Percentiles rank a stretch among this genome's conserved stretches.
phyloP scores from a whole-genome alignment of 108 stramenopile species.

The Conticribra weissflogii region DNA sequence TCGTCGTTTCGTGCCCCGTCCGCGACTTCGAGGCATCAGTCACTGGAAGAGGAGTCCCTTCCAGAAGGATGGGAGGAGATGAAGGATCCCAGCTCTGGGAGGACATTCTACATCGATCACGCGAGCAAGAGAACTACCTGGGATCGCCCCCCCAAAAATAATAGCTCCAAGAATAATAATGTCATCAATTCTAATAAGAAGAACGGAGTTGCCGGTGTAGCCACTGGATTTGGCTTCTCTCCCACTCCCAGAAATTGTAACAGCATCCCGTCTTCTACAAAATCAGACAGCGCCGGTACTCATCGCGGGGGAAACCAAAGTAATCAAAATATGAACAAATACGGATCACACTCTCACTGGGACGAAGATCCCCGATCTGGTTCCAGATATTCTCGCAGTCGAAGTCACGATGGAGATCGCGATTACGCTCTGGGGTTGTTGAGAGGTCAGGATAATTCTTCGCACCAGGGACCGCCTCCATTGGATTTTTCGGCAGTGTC shows the following conservation, averaged over 20 bases:
- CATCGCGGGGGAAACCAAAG: background rate
- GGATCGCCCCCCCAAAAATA: slow-evolving; percentile 15
- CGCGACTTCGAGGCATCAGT: slow-evolving; percentile 10
- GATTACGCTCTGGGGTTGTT: no score
- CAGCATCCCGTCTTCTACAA: background rate
- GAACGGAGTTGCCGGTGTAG: no score
- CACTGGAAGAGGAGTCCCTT: no score
- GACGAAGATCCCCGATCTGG: slow-evolving; percentile 16
- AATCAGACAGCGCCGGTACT: background rate
- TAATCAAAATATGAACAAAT: slow-evolving; percentile 19
- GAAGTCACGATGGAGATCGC: no score
- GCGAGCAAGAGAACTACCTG: slow-evolving; percentile 82
- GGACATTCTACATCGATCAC: slow-evolving; percentile 89
- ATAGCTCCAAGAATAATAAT: no score
- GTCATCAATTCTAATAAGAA: no score
- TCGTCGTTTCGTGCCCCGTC: slow-evolving; percentile 11
- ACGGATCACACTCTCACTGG: slow-evolving; percentile 21
- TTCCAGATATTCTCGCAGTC: no score
- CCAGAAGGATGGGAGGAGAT: slow-evolving; percentile 89
- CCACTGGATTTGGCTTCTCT: background rate
- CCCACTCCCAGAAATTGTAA: background rate
- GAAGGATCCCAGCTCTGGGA: slow-evolving; percentile 72
- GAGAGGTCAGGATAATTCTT: no score
- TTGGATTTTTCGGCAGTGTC: slow-evolving; percentile 69
- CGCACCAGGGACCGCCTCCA: slow-evolving; percentile 50